A percentile compares a stretch with the other conserved stretches of the same genome.
phyloP scores from a whole-genome alignment of 192 early-diverging fungal species.

The Obelidium mucronatum region DNA sequence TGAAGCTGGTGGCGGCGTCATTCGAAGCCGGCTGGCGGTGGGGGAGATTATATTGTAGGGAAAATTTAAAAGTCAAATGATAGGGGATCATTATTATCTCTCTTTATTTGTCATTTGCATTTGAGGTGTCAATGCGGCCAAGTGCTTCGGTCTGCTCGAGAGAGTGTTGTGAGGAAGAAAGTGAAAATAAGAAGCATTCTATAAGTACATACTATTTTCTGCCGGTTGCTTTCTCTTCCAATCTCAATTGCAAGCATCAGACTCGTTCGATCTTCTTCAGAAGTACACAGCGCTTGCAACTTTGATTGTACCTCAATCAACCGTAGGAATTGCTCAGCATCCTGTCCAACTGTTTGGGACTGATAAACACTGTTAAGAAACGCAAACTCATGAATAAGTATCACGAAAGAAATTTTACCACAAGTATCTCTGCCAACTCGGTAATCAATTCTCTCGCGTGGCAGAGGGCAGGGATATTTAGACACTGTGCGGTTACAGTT shows the following conservation, averaged over 20 bases:
- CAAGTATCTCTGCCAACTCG: neutral
- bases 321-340: neutral
- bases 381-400: neutral
- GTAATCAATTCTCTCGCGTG: neutral
- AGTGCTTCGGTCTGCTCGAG: no score
- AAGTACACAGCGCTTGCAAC: neutral
- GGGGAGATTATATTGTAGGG: no score
- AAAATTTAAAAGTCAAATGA: neutral
- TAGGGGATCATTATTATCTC: no score
- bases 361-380: neutral
- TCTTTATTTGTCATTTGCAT: no score
- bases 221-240: neutral
- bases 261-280: neutral
- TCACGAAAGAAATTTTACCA: neutral
- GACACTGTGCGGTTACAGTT: neutral
- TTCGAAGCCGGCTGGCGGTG: neutral
- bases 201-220: neutral
- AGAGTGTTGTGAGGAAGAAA: neutral
- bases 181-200: neutral
- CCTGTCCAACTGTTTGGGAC: neutral
- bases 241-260: conserved; percentile 7
- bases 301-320: neutral
- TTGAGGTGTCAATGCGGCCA: no score
- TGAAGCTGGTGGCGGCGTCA: neutral
- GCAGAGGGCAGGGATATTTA: neutral